phyloP scores from a whole-genome alignment of 148 eudicot genomes.

The Heliosperma pusillum region DNA sequence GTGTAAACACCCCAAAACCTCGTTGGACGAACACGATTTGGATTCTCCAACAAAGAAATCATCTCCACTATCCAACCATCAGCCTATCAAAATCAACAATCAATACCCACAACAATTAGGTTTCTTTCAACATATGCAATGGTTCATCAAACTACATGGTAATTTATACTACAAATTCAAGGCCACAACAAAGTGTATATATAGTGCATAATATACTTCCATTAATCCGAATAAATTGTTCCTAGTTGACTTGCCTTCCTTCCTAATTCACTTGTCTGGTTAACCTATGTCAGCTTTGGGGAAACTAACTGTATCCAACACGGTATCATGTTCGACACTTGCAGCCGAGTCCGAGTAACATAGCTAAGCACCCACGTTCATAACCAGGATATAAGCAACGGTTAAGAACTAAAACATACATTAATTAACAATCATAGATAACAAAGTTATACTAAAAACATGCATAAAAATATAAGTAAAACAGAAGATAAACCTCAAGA shows the following conservation, averaged over 20 bases:
- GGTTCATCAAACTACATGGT: background rate
- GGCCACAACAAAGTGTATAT: background rate
- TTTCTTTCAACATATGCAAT: background rate
- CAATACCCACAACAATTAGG: background rate
- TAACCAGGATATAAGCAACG: background rate
- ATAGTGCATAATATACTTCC: background rate
- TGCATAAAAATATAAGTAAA: background rate
- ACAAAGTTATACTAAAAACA: background rate
- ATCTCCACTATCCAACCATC: constrained; percentile 92
- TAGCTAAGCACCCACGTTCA: background rate
- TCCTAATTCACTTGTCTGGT: too few relatives aligned
- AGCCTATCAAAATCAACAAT: constrained; percentile 49
- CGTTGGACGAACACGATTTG: constrained; percentile 76
- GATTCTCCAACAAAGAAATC: constrained; percentile 79
- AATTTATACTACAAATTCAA: background rate
- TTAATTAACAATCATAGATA: background rate
- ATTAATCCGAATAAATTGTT: background rate
- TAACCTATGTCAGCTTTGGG: background rate
- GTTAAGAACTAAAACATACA: too few relatives aligned
- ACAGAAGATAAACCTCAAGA: constrained; percentile 41
- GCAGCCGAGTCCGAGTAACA: too few relatives aligned
- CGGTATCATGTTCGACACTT: too few relatives aligned
- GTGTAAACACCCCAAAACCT: constrained; percentile 99
- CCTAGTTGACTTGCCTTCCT: background rate
- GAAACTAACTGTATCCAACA: too few relatives aligned